These are phyloP conservation scores for Clohesyomyces aquaticus DNA, from an alignment of 495 filamentous ascomycete species.

Conservation along the genomic window DNA sequence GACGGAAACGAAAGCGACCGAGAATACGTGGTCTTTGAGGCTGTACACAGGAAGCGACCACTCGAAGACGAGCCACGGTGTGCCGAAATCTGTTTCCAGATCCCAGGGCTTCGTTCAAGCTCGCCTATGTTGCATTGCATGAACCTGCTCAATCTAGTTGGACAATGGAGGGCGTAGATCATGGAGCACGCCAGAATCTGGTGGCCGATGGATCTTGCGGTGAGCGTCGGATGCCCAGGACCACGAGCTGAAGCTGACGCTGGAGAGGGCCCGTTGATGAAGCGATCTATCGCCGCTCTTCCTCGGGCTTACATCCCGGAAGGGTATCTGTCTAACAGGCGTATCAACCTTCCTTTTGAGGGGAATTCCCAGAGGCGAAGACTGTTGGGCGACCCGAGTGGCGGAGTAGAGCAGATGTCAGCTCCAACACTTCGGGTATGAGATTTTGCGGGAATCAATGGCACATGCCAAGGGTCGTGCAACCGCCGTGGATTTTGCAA, in stretches of 20 bases:
- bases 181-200: background rate
- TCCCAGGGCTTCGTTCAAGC: background rate
- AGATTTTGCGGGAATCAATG: background rate
- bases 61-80: background rate
- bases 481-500: background rate
- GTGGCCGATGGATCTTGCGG: background rate
- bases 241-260: background rate
- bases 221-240: background rate
- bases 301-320: slow-evolving; percentile 5
- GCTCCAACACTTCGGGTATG: background rate
- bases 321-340: background rate
- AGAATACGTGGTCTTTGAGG: background rate
- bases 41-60: background rate
- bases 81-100: background rate
- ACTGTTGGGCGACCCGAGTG: background rate
- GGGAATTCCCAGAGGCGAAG: background rate
- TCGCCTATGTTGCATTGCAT: background rate
- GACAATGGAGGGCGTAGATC: background rate
- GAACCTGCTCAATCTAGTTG: background rate
- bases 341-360: background rate
- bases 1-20: background rate
- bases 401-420: background rate
- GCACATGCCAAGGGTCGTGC: too few relatives aligned
- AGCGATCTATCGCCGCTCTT: background rate
- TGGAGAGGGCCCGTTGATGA: background rate